Evolutionary conservation across 441 rosid species (phyloP), one percentile per base, ranked within the genome.

Genomic region (Adansonia gregorii): DNA sequence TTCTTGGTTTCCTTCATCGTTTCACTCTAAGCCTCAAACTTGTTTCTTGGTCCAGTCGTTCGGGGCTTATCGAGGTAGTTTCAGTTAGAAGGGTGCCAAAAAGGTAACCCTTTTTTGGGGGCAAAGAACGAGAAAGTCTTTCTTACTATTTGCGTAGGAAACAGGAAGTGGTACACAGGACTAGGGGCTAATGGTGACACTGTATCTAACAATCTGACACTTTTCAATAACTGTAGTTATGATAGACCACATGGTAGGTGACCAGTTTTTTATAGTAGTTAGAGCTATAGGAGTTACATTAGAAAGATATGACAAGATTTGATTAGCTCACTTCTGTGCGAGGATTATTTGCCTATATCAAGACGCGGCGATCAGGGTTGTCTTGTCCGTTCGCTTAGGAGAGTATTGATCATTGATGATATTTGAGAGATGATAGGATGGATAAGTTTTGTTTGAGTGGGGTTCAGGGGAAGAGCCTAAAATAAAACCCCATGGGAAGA

Each of bases 1-100:
- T 81, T 85, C 82, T 82, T 79, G 79, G 82, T 43, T 61, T 84
- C 83, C 87, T 82, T 87, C 91, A 88, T 90, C 76, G 69, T 19
- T 9, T 31, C 15, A 19, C 20, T 49, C 35, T 27, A 27, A 27
- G 35, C 35, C 8, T 51, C 1, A 2, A 65, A 2, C 20, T 19
- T 72, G 19, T 43, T 7, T 8, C 56, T 45, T 48, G 58, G 8
- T 19, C 39, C 17, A 9, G 45, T 19, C 49, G 60, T 10, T 52
- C 17, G 9, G 8, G 24, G 9, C 4, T 10, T 49, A 8, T 49
- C 7, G 24, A 52, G 45, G 45, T 27, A 54, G 64, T 27, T 51
- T 71, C 45, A 31, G 22, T 48, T 51, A 6, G 41, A 48, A 71
- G 46, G n/a, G 60, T 22, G 74, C 2, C 43, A 19, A 69, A 46